Percentiles rank a stretch among this genome's conserved stretches.
Evolutionary conservation across 805 yeast species (phyloP).

Genomic region (Komagataella kurtzmanii): DNA sequence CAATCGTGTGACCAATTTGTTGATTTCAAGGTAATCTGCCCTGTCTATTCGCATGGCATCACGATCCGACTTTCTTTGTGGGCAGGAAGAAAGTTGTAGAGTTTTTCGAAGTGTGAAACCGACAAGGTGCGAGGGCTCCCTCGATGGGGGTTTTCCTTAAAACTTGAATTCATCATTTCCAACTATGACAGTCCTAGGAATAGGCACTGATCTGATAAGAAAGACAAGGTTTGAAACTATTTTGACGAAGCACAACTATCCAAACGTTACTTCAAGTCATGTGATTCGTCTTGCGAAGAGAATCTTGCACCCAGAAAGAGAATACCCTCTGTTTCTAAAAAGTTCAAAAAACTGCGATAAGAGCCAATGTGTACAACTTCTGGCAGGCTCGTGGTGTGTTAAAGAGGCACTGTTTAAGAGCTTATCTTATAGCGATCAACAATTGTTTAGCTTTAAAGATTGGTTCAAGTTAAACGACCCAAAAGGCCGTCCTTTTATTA

Average conservation of each 20-base stretch:
- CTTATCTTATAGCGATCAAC: slow-evolving; percentile 34
- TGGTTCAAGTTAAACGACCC: slow-evolving; percentile 38
- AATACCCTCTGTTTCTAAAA: slow-evolving; percentile 15
- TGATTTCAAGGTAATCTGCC: slow-evolving; percentile 2
- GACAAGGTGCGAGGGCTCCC: neutral
- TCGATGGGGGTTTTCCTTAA: neutral
- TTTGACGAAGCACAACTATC: slow-evolving; percentile 9
- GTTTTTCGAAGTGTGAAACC: neutral
- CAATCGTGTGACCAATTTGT: slow-evolving; percentile 11
- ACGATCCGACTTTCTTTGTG: slow-evolving; percentile 1
- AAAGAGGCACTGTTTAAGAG: slow-evolving; percentile 67
- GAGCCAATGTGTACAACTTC: slow-evolving; percentile 14
- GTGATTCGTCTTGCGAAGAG: slow-evolving; percentile 27
- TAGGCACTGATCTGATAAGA: slow-evolving; percentile 46
- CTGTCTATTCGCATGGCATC: slow-evolving; percentile 1
- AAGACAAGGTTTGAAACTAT: slow-evolving; percentile 31
- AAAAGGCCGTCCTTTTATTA: slow-evolving; percentile 30
- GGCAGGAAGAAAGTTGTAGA: neutral
- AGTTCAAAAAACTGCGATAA: slow-evolving; percentile 6
- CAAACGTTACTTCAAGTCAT: slow-evolving; percentile 1
- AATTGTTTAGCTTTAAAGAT: slow-evolving; percentile 34
- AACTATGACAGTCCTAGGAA: slow-evolving; percentile 21
- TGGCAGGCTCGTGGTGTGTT: slow-evolving; percentile 58
- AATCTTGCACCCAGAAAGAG: slow-evolving; percentile 34
- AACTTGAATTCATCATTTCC: neutral